phyloP scores from a whole-genome alignment of 2,329 filamentous ascomycete genomes.

The Plenodomus tracheiphilus region DNA sequence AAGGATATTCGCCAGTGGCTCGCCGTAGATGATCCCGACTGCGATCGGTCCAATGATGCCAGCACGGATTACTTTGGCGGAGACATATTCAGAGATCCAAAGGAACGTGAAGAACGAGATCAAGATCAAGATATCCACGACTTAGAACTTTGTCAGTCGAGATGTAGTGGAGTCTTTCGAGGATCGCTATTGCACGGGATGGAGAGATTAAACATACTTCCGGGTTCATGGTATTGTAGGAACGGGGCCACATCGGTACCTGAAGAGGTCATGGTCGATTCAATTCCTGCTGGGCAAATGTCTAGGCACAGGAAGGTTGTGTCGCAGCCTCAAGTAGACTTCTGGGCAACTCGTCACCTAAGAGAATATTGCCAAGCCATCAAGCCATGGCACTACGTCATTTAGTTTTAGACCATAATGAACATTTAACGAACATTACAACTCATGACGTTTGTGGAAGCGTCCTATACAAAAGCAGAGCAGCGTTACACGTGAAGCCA shows the following conservation, averaged over 20 bases:
- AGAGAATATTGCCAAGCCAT: too few species aligned
- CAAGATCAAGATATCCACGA: constrained; percentile 13
- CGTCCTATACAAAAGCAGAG: too few species aligned
- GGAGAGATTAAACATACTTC: constrained; percentile 1
- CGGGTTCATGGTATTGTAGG: constrained; percentile 12
- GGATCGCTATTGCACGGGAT: not conserved
- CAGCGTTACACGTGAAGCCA: too few species aligned
- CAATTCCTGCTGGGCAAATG: too few species aligned
- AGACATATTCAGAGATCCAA: constrained; percentile 14
- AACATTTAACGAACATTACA: too few species aligned
- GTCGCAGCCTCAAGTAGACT: too few species aligned
- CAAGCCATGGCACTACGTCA: too few species aligned
- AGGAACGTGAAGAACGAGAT: constrained; percentile 16
- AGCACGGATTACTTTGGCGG: constrained; percentile 11
- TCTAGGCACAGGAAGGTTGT: too few species aligned
- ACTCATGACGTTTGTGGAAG: too few species aligned
- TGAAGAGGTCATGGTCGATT: not conserved
- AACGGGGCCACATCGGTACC: constrained; percentile 2
- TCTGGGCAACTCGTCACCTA: too few species aligned
- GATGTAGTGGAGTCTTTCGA: not conserved
- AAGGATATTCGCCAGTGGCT: constrained; percentile 13
- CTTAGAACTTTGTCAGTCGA: constrained; percentile 2
- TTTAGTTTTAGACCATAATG: too few species aligned
- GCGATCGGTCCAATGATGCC: constrained; percentile 13
- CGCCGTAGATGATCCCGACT: constrained; percentile 12